Base-by-base conservation (phyloP, 805 yeast genomes). In the Cyberlindnera japonica region DNA sequence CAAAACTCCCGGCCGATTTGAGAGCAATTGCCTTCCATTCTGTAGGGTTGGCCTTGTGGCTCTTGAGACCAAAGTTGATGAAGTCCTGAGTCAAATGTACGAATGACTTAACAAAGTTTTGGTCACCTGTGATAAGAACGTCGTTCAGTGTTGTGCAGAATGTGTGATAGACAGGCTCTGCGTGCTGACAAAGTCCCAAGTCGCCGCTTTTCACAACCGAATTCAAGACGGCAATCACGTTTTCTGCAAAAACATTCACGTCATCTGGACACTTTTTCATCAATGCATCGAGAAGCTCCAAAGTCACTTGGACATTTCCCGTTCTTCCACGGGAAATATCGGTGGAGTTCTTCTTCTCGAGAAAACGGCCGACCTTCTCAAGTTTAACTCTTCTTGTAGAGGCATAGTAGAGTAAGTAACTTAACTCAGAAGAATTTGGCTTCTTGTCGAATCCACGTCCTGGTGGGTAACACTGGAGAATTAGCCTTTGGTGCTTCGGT, bases 381-480 rank as follows among this genome's bases (percentile, higher is more conserved):
- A 93, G 69, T 60, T 93, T 91, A 23, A 88, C 82, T 40, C 96
- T 72, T 53, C 97, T 72, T 4, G 96, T 83, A 29, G 95, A 81
- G 16, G 95, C 96, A 61, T 91, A 91, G 68, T 84, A 91, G 23
- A 91, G 65, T 50, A 91, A 70, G 58, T 89, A 88, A 44, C 95
- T 83, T 34, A 95, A 72, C 60, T 93, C 98, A 16, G 95, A 87
- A 2, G 95, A 79, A 60, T 91, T 90, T 13, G 99, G 95, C 54
- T 83, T 82, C 65, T 90, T 90, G 56, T 90, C 98, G 6, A 75
- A 74, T 7, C 80, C 82, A 45, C 88, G 74, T 2, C 97, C 96
- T 2, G 93, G 76, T 6, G 96, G 98, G 61, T 91, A 91, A 67
- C 98, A 93, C 61, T 87, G 95, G 37, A 83, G 74, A 27, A 93